Evolutionary conservation across 306 rosid genomes (phyloP).

Genomic region (Glycine soja): DNA sequence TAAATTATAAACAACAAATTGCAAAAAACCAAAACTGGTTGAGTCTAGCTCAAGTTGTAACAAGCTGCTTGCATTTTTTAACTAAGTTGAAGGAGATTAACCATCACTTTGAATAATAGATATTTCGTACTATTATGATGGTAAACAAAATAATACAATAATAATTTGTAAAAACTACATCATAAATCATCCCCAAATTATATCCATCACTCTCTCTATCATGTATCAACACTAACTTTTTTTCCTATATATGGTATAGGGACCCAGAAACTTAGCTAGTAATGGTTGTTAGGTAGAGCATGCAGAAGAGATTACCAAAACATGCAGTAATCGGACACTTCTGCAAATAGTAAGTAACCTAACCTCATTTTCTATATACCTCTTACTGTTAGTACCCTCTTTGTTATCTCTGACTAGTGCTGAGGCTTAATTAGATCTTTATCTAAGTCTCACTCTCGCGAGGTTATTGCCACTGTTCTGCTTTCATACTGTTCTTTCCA

Average conservation of each 20-base stretch:
- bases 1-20: background rate
- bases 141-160: too few species aligned
- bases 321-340: slow-evolving; percentile 39
- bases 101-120: too few species aligned
- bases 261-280: slow-evolving; percentile 3
- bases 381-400: background rate
- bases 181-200: too few species aligned
- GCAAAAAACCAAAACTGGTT: too few species aligned
- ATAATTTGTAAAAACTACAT: background rate
- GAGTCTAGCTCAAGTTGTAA: too few species aligned
- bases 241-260: background rate
- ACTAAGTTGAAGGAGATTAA: too few species aligned
- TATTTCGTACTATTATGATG: too few species aligned
- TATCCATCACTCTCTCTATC: too few species aligned
- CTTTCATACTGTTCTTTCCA: slow-evolving; percentile 17
- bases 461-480: background rate
- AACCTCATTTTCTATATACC: background rate
- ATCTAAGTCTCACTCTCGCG: slow-evolving; percentile 3
- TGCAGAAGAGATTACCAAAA: slow-evolving; percentile 11
- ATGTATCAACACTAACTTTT: background rate
- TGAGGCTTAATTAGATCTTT: background rate
- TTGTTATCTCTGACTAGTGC: background rate
- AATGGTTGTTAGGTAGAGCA: slow-evolving; percentile 16
- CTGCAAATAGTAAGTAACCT: background rate
- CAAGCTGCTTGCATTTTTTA: too few species aligned